Evolutionary conservation across 768 basidiomycete genomes (phyloP), one percentile per base, ranked within the genome.

Genomic region (Cubamyces lactineus): DNA sequence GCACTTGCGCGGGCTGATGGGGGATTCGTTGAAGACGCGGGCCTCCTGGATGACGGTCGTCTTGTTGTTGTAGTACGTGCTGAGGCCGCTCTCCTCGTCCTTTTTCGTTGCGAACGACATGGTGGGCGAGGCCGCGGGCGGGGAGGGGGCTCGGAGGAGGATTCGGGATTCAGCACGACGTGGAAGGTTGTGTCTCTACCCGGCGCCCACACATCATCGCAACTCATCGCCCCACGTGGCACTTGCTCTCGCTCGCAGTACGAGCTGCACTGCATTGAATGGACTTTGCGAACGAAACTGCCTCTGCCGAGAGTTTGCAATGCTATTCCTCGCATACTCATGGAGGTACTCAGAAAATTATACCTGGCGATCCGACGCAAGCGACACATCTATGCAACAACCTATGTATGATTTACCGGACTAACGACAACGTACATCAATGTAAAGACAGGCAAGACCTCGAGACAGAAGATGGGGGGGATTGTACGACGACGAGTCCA

Each of bases 21-120:
- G 97, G 17, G 96, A 97, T 73, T 98, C 96, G 78, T 99, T 98
- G 87, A 99, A 99, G 61, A 95, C 91, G 67, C 97, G 88, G 62
- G 97, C 96, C 76, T 99, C 97, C 76, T 98, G 97, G 68, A 98
- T 91, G 67, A 98, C 91, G 0, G 96, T 97, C 21, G 94, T 96
- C 77, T 98, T 98, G 82, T 98, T 96, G 79, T 94, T 94, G 75
- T 93, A 92, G 76, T 91, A 96, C 54, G 88, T 85, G 80, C 91
- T 94, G 69, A 97, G 86, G 56, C 92, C 89, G 75, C 84, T 87
- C 80, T 97, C 96, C 71, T 98, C 96, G 78, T 98, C 96, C 82
- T 96, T 96, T 82, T 98, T 98, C 67, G 89, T 93, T 71, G 84
- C 82, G 77, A 92, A 88, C 67, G 87, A 83, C 86, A 91, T 85